Conservation (phyloP, 2,329 filamentous ascomycete genomes). For the Coniosporium tulheliwenetii region DNA sequence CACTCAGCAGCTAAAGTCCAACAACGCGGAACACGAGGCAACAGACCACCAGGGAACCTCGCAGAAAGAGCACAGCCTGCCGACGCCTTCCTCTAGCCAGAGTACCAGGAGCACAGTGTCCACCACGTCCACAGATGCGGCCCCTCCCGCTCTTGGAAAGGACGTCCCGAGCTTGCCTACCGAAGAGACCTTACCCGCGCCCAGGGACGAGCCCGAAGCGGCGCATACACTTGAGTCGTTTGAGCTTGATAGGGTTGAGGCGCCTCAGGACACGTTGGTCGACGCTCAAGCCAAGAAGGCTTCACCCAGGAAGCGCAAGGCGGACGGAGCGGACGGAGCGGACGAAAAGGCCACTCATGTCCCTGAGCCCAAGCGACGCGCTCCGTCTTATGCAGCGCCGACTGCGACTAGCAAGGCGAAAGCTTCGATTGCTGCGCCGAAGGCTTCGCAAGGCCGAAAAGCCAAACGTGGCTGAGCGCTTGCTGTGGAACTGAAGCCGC, state of each 20-base stretch:
- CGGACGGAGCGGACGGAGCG: slow-evolving; percentile 8
- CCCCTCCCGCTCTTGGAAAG: not conserved
- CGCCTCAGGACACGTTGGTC: not conserved
- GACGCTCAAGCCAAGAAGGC: not conserved
- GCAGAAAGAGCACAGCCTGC: not conserved
- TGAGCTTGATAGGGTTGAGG: not conserved
- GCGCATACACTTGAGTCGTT: not conserved
- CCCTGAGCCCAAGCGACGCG: slow-evolving; percentile 13
- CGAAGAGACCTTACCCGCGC: not conserved
- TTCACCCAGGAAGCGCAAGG: slow-evolving; percentile 15
- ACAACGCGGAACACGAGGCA: not conserved
- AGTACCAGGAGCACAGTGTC: not conserved
- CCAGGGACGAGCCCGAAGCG: not conserved
- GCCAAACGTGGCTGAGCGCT: no score
- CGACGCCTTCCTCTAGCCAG: not conserved
- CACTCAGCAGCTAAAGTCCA: slow-evolving; percentile 7
- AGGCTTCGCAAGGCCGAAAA: no score
- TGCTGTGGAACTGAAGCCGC: no score
- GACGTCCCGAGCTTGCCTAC: not conserved
- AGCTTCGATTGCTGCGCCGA: not conserved
- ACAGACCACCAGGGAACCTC: not conserved
- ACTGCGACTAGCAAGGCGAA: slow-evolving; percentile 19
- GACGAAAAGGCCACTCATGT: slow-evolving; percentile 2
- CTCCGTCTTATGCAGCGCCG: slow-evolving; percentile 17
- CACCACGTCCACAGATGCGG: not conserved